Conservation (phyloP, 1,284 basidiomycete genomes). For the Tranzscheliella williamsii region DNA sequence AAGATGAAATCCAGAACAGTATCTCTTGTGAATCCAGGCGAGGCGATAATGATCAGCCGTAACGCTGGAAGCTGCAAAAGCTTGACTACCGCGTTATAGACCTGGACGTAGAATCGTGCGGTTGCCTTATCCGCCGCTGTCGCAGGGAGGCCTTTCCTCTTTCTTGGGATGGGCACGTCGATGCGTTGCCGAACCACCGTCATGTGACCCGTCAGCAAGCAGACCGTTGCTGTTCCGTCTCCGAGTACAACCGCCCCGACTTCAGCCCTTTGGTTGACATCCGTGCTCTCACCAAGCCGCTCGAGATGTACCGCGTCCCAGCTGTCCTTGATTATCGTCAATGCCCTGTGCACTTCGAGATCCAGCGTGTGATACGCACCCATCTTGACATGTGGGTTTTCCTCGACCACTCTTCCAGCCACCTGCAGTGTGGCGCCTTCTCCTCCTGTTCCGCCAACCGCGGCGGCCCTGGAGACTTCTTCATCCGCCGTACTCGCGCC, state of each 20-base stretch:
- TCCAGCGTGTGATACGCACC: slow-evolving; percentile 96
- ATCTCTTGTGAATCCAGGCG: slow-evolving; percentile 93
- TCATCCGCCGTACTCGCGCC: slow-evolving; percentile 22
- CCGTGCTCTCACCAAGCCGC: slow-evolving; percentile 81
- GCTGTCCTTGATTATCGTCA: slow-evolving; percentile 82
- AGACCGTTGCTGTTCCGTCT: slow-evolving; percentile 86
- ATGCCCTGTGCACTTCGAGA: slow-evolving; percentile 86
- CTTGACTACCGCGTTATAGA: slow-evolving; percentile 85
- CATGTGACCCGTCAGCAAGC: slow-evolving; percentile 93
- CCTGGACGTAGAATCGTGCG: slow-evolving; percentile 75
- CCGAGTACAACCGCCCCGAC: slow-evolving; percentile 95
- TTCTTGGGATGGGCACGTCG: slow-evolving; percentile 85
- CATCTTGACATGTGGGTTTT: slow-evolving; percentile 89
- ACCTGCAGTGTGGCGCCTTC: slow-evolving; percentile 72
- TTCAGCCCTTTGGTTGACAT: slow-evolving; percentile 91
- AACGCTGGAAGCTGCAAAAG: slow-evolving; percentile 83
- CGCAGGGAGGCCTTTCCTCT: slow-evolving; percentile 63
- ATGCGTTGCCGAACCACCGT: slow-evolving; percentile 90
- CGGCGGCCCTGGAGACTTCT: slow-evolving; percentile 27
- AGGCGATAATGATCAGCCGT: slow-evolving; percentile 90
- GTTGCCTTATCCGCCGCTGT: slow-evolving; percentile 48
- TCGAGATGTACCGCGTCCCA: slow-evolving; percentile 90
- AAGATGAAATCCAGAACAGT: slow-evolving; percentile 75
- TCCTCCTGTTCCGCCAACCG: slow-evolving; percentile 32
- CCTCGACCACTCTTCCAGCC: slow-evolving; percentile 82